Base-by-base conservation (phyloP, 148 eudicot species). In the Amaranthus palmeri region DNA sequence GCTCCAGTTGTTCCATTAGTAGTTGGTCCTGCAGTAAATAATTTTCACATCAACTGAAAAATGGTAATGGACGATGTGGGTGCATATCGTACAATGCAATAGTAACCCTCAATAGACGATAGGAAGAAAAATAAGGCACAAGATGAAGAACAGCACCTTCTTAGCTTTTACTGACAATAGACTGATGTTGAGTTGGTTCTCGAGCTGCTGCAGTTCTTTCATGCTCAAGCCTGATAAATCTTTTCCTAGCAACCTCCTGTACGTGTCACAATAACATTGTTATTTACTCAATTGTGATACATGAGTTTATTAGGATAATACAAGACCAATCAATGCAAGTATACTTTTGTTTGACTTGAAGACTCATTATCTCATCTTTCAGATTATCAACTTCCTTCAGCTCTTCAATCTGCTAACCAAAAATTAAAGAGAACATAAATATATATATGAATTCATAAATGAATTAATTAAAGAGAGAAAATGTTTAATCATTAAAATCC, bases 201-300 rank as follows among this genome's bases (percentile, higher is more conserved):
- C 98, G 18, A 88, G 80, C 25, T 82, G 80, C 45, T 83, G 87
- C 78, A 92, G 56, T 60, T 88, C 93, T 65, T 80, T 79, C 41
- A 84, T 48, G 79, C 81, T 75, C 79, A 87, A 46, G 64, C 87
- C 89, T 12, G 74, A 68, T 66, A 88, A 81, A 67, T 88, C 93
- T 76, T 86, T 85, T 50, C 93, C 98, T 85, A 85, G 69, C 18
- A 92, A 67, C 67, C 76, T 86, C 89, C 96, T 90, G 82, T n/a
- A n/a, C n/a, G n/a, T 65, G 36, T 25, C 36, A 75, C 7, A 36
- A 78, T 25, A n/a, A 69, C 18, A 36, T 48, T 51, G 45, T 12
- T 63, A n/a, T 67, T 55, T 40, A 77, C 4, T 15, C 50, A 17
- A 5, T 0, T 3, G 15, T 11, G 44, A 48, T 44, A 3, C 0